Evolutionary conservation across 768 basidiomycete genomes (phyloP).

Genomic region (Mycena albidolilacea): DNA sequence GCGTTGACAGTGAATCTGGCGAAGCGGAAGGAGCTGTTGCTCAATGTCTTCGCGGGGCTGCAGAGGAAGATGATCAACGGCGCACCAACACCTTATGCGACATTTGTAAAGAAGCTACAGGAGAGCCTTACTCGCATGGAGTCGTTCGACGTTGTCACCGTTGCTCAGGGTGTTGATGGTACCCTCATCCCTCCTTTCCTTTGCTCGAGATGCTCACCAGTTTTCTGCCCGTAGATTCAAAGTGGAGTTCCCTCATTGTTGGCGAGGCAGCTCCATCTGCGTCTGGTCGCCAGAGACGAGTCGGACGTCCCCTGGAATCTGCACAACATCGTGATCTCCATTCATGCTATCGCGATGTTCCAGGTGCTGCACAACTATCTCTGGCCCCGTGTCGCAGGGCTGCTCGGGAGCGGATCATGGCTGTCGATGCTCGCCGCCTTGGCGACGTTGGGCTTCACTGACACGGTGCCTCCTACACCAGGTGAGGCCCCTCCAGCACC

Average conservation of each 20-base stretch:
- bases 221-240: conserved; percentile 72
- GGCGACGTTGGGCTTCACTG: conserved; percentile 80
- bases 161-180: conserved; percentile 89
- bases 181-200: conserved; percentile 12
- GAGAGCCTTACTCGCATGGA: conserved; percentile 97
- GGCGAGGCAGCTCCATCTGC: conserved; percentile 92
- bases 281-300: conserved; percentile 91
- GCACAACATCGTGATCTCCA: conserved; percentile 95
- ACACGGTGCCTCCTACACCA: conserved; percentile 59
- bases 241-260: conserved; percentile 92
- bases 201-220: conserved; percentile 6
- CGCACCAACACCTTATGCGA: conserved; percentile 72
- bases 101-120: conserved; percentile 95
- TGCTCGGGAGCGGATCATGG: conserved; percentile 74
- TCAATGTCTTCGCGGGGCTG: conserved; percentile 80
- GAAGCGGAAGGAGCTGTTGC: conserved; percentile 82
- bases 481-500: conserved; percentile 51
- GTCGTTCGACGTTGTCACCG: conserved; percentile 93
- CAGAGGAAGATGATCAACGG: conserved; percentile 59
- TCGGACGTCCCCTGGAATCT: conserved; percentile 89
- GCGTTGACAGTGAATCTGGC: conserved; percentile 68
- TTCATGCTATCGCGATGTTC: conserved; percentile 98
- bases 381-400: conserved; percentile 87
- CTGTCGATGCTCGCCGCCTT: conserved; percentile 93
- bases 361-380: conserved; percentile 97